Conservation (phyloP, 495 filamentous ascomycete species). For the Acidiella bohemica region DNA sequence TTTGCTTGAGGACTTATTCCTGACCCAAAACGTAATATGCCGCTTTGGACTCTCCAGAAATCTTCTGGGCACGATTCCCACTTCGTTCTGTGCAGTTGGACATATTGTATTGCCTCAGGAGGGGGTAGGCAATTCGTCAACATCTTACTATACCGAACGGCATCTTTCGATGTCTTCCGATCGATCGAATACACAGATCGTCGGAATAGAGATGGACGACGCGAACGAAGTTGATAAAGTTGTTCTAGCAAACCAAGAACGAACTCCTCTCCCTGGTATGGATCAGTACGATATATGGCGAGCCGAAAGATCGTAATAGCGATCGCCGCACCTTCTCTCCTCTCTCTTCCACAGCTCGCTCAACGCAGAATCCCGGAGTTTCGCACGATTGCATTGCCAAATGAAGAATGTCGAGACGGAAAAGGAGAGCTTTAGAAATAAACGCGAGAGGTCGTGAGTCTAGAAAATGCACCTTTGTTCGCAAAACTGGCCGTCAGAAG, state of each 20-base stretch:
- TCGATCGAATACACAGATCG: constrained; percentile 3
- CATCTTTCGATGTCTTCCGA: constrained; percentile 2
- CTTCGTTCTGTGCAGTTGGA: neutral
- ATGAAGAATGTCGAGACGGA: no score
- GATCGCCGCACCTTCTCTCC: no score
- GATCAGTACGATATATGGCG: no score
- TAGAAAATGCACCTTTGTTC: no score
- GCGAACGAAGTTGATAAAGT: constrained; percentile 1
- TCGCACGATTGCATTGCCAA: no score
- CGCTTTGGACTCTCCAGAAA: neutral
- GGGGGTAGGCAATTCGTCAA: neutral
- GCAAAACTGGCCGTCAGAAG: no score
- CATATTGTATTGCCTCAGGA: neutral
- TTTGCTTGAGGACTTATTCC: constrained; percentile 1
- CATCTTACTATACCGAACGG: neutral
- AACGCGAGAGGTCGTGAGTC: no score
- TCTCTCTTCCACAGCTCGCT: no score
- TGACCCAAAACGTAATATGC: no score
- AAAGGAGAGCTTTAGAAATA: no score
- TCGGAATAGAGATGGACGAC: neutral
- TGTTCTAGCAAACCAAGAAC: neutral
- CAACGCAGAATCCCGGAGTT: no score
- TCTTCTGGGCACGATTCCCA: neutral
- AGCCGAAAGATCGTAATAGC: no score
- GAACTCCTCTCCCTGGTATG: neutral